Base-by-base conservation (phyloP, 306 rosid genomes). In the Leucaena leucocephala region DNA sequence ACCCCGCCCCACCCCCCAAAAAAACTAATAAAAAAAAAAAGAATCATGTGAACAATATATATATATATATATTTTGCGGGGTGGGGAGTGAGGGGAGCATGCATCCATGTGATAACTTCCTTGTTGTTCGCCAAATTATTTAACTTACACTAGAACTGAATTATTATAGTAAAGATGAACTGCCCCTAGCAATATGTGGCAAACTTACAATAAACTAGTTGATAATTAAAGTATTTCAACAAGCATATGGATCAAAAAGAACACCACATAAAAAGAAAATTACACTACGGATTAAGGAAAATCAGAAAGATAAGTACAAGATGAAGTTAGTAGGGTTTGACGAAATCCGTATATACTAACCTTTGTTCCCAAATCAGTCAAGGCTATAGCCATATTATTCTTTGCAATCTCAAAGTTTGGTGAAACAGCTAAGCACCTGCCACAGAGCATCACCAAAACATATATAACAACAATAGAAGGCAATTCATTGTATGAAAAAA, bases 381-480 rank as follows among this genome's bases (percentile, higher is more conserved):
- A 89, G 76, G 99, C 99, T 84, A 96, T 96, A 76, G 99, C 97
- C 99, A 96, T 96, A 82, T 96, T 96, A 78, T 96, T 96, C 86
- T 96, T 96, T 62, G 99, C 99, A 87, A 96, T 96, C 87, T 96
- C 99, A 54, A 96, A 96, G 88, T 96, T 96, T 33, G 99, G 99
- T 68, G 97, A 93, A 83, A 96, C 99, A 64, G 99, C 86, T 80
- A 96, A 87, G 84, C 99, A 96, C 90, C 99, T 95, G 91, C 70
- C 78, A 77, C 61, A 86, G 46, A 77, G 83, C 68, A 79, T 68
- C 54, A 81, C 71, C 38, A 57, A 80, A 66, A 49, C 68, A 86
- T 43, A 52, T 3, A 66, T 22, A 43, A 50, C 71, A 43, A 78
- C 48, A 76, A 76, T 49, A 48, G 39, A 55, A 22, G 65, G 8